Conservation (phyloP, 2,329 filamentous ascomycete genomes). For the Chaetomiaceae sp. region DNA sequence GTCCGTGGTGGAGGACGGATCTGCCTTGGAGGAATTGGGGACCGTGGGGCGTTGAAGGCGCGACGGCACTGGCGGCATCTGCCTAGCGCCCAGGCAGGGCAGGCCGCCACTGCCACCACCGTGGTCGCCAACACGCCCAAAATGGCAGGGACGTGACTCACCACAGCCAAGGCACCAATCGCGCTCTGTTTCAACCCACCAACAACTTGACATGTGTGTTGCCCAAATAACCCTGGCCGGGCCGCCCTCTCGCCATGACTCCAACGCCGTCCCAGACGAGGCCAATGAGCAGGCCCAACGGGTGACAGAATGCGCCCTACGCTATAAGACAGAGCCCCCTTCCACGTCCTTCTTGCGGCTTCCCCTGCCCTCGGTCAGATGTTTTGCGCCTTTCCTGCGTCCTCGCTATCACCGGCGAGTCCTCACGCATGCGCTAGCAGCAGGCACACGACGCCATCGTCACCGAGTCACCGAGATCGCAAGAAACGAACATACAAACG, state of each 20-base stretch:
- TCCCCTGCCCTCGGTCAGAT: slow-evolving; percentile 11
- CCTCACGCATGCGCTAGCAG: slow-evolving; percentile 1
- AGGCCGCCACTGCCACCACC: slow-evolving; percentile 4
- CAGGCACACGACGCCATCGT: slow-evolving; percentile 1
- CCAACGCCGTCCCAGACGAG: not conserved
- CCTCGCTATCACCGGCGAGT: slow-evolving; percentile 9
- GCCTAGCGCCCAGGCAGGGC: slow-evolving; percentile 1
- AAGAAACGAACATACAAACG: not conserved
- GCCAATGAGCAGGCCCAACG: slow-evolving; percentile 8
- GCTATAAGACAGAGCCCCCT: slow-evolving; percentile 2
- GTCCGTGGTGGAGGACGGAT: too few species aligned
- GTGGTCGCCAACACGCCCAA: not conserved
- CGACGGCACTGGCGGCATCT: slow-evolving; percentile 2
- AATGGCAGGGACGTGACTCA: slow-evolving; percentile 12
- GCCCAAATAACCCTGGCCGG: slow-evolving; percentile 6
- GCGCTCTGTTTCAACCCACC: slow-evolving; percentile 3
- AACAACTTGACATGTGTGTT: not conserved
- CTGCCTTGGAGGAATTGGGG: too few species aligned
- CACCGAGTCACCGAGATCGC: not conserved
- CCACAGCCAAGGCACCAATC: slow-evolving; percentile 8
- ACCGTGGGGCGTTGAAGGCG: too few species aligned
- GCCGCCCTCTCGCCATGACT: slow-evolving; percentile 9
- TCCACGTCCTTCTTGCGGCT: slow-evolving; percentile 2
- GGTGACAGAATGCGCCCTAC: slow-evolving; percentile 6
- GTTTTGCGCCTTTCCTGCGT: not conserved